Evolutionary conservation across 1,139 yeast genomes (phyloP), one percentile per base, ranked within the genome.

Genomic region (Saccharomyces hybrid): DNA sequence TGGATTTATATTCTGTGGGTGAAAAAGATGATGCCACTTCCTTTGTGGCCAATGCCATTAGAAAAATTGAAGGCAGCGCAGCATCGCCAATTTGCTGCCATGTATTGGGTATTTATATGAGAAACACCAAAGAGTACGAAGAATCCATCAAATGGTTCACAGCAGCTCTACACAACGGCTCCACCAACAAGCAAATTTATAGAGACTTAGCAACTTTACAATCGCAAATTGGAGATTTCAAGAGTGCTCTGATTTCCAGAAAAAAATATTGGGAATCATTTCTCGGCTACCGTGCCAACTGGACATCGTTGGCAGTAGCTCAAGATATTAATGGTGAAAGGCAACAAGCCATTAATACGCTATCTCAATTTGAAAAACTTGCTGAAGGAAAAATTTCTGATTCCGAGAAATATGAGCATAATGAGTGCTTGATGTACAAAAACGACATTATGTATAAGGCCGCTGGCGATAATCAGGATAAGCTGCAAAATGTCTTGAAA

Each of bases 241-340:
- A 79, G 62, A 78, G 78, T 41, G 78, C 88, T 61, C 77, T 79
- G 6, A 78, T 73, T 20, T 79, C 93, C 2, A 80, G 98, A 64
- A 82, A 81, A 58, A 78, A 78, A 50, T 83, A 83, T 65, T 77
- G 95, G 70, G 88, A 86, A 63, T 79, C 80, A 47, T 86, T 82
- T 63, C 86, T 96, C 11, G 96, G 96, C 0, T 86, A 82, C 67
- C 80, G 97, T 61, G 93, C 95, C 61, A 86, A 89, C 66, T 95
- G 98, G 97, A 87, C 96, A 2, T 86, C 87, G 0, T 76, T 88
- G 54, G 97, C 97, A 0, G 78, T 88, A 47, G 96, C 97, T 0
- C 89, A 87, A 65, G 89, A 88, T 69, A 76, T 91, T 66, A 81
- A 80, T 66, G 79, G 80, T 28, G 89, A 91, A 65, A 79, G 77